Base-by-base conservation (phyloP, 768 basidiomycete genomes). In the Leccinum aurantiacum region DNA sequence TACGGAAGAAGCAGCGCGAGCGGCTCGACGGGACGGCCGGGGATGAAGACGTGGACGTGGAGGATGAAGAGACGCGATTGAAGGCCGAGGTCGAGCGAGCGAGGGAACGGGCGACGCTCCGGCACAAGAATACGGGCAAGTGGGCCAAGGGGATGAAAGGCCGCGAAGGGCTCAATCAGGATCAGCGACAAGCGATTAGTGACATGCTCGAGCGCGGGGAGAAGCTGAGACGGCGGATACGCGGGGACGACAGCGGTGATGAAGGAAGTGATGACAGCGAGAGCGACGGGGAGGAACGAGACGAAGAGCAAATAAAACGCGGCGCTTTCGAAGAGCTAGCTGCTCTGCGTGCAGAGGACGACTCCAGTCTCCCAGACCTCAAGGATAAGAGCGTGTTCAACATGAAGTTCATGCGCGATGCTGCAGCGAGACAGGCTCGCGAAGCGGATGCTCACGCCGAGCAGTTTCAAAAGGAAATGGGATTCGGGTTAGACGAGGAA, bases 361-460 rank as follows among this genome's bases (percentile, higher is more conserved):
- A 72, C 13, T 70, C 61, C 3, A 68, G 65, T 31, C 65, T 57
- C 7, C 49, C 58, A 14, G 69, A 63, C 14, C 59, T 63, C 50
- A 75, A 76, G 68, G 83, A 79, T 53, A 90, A 89, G 75, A 85
- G 90, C 61, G 82, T 98, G 10, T 90, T 97, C 71, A 82, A 85
- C 63, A 98, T 98, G 97, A 98, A 97, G 76, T 99, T 98, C 75
- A 99, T 99, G 96, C 89, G 90, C 73, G 89, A 95, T 50, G 95
- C 93, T 0, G 87, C 90, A 78, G 84, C 84, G 5, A 80, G 92
- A 63, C 82, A 87, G 82, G 65, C 77, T 72, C 68, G 25, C 9
- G 79, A 80, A 56, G 85, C 83, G 1, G 79, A 87, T 59, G 80
- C 80, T 58, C 81, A 85, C 63, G 86, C 82, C 5, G 90, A 91